A percentile compares a stretch with the other conserved stretches of the same genome.
Evolutionary conservation across 352 stramenopile species (phyloP).

Genomic region (Globisporangium camurandrum): DNA sequence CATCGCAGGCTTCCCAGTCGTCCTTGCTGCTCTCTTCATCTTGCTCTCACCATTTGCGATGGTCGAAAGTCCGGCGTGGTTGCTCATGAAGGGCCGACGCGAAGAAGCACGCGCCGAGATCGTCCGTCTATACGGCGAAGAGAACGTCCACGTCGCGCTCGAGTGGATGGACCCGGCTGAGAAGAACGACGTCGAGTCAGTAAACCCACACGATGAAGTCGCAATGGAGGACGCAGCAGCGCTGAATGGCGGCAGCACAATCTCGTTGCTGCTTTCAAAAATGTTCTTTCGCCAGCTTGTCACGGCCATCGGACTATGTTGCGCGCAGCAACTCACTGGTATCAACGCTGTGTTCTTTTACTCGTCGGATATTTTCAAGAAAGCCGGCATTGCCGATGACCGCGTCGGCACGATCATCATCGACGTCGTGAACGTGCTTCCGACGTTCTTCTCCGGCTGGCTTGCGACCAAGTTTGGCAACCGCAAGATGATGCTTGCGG

Average conservation of each 20-base stretch:
- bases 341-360: constrained; percentile 57
- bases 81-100: constrained; percentile 22
- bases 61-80: constrained; percentile 31
- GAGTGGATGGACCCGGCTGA: constrained; percentile 19
- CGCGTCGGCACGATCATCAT: constrained; percentile 33
- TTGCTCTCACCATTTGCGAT: constrained; percentile 18
- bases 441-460: constrained; percentile 22
- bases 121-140: constrained; percentile 19
- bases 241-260: not conserved
- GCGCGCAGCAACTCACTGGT: constrained; percentile 44
- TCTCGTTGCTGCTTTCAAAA: constrained; percentile 24
- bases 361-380: constrained; percentile 33
- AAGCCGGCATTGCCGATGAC: constrained; percentile 27
- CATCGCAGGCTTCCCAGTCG: constrained; percentile 30
- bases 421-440: constrained; percentile 36
- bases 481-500: constrained; percentile 41
- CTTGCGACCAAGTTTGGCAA: constrained; percentile 38
- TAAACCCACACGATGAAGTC: constrained; percentile 7
- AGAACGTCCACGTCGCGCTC: constrained; percentile 23
- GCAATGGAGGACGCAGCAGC: not conserved
- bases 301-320: constrained; percentile 27
- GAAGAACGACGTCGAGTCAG: constrained; percentile 16
- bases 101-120: constrained; percentile 22
- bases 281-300: constrained; percentile 34
- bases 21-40: constrained; percentile 22